Evolutionary conservation across 2,329 filamentous ascomycete species (phyloP), one percentile per base, ranked within the genome.

Genomic region (Bimuria novae-zelandiae): DNA sequence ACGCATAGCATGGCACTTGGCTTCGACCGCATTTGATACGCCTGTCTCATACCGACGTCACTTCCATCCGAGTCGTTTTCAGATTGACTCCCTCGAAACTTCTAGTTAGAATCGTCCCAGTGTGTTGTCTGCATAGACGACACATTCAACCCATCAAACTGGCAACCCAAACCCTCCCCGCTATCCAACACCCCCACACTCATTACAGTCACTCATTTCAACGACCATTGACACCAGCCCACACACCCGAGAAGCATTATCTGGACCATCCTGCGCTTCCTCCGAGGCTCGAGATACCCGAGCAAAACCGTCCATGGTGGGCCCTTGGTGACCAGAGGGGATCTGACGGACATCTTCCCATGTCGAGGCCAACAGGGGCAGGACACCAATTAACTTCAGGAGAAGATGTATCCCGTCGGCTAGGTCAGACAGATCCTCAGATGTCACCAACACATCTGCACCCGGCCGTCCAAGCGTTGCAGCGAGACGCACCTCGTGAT

Each of bases 111-210:
- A 19, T 22, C 47, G 40, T 22, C 35, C 51, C 32, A 23, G 45
- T 59, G 64, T 64, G 67, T 71, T 67, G 65, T 68, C 63, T 54
- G 27, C 48, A 51, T 43, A 64, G 60, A 61, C 67, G 50, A 55
- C 62, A 64, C 64, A 56, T 46, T 43, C 29, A 19, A 57, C 41
- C 37, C 45, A 30, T 61, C 70, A 74, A 54, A 43, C 68, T 75
- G 72, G 72, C 72, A 69, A 64, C 72, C 51, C 70, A 72, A 65
- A 67, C 66, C 23, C 67, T 74, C 54, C 69, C 71, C 60, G 65
- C 70, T 48, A 52, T 74, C 46, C 65, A 63, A 51, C 60, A 64
- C 53, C 57, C 65, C 47, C 66, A 71, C 65, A 56, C 59, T 68
- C 69, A 64, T 57, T 74, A 69, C 54, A 58, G 64, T 35, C 59